phyloP scores from a whole-genome alignment of 2,329 filamentous ascomycete genomes.

The Cryphonectria naterciae region DNA sequence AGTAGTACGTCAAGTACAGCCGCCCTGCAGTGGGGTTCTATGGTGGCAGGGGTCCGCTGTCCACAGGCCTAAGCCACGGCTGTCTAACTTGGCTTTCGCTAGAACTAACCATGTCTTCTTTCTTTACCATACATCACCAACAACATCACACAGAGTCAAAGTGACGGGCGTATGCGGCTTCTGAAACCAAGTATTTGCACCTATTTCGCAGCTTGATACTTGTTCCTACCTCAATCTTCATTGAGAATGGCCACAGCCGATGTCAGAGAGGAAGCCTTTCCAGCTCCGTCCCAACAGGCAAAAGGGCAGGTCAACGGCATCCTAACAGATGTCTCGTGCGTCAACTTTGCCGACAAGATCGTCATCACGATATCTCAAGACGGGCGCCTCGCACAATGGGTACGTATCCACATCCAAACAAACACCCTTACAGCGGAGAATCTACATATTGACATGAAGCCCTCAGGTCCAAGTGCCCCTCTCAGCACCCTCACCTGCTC shows the following conservation, averaged over 20 bases:
- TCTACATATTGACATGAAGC: slow-evolving; percentile 29
- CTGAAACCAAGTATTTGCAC: not conserved
- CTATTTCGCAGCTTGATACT: too few relatives aligned
- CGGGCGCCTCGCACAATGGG: slow-evolving; percentile 89
- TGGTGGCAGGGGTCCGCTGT: not conserved
- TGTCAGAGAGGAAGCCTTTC: slow-evolving; percentile 63
- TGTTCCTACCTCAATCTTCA: not conserved
- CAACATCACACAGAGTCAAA: not conserved
- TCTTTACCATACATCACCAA: not conserved
- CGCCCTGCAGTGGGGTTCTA: not conserved
- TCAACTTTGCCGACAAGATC: slow-evolving; percentile 87
- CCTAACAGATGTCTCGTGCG: slow-evolving; percentile 71
- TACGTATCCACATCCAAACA: slow-evolving; percentile 46
- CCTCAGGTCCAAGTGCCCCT: slow-evolving; percentile 78
- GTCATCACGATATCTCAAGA: slow-evolving; percentile 86
- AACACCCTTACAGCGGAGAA: slow-evolving; percentile 27
- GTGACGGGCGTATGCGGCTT: not conserved
- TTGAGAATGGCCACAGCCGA: slow-evolving; percentile 7
- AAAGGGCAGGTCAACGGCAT: slow-evolving; percentile 68
- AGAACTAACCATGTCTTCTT: not conserved
- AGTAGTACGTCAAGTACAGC: not conserved
- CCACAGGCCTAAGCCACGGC: not conserved
- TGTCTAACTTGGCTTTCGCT: not conserved
- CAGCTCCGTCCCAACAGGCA: slow-evolving; percentile 64
- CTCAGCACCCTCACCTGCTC: slow-evolving; percentile 65